Evolutionary conservation across 2,329 filamentous ascomycete genomes (phyloP), one percentile per base, ranked within the genome.

Genomic region (Epichloe typhina): DNA sequence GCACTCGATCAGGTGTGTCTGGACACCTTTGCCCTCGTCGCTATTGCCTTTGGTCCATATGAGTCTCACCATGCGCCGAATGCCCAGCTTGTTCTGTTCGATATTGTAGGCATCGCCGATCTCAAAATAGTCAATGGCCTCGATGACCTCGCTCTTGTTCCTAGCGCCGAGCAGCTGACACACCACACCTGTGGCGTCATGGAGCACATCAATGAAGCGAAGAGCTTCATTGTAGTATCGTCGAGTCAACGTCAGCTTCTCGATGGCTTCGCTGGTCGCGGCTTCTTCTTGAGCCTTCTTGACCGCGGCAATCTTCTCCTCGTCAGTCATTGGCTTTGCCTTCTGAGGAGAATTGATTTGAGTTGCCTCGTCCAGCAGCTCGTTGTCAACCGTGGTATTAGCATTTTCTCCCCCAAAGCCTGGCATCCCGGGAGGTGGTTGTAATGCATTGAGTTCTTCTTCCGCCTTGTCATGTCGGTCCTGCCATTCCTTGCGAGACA

Each of bases 31-130:
- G 60, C 94, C 93, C 73, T 98, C 94, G 61, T 98, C 93, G 60
- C 89, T 97, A 69, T 97, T 98, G 59, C 93, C 91, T 70, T 98
- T 98, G 56, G 93, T 98, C 93, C 93, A 98, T 66, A 98, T 98
- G 19, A 98, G 75, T 49, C 91, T 84, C 55, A 98, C 76, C 93
- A 98, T 98, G 52, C 89, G 84, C 53, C 91, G 81, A 61, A 98
- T 97, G 52, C 94, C 93, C 39, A 84, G 71, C 66, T 95, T 90
- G 62, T 94, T 89, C 58, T 93, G 88, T 65, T 96, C 87, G 52
- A 98, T 84, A 66, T 94, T 93, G 75, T 97, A 97, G 5, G 90
- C 91, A 65, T 98, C 90, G 43, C 93, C 85, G 43, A 95, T 82
- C 58, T 94, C 89, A 58, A 98, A 95, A 69, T 94, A 98, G 64